Conservation (phyloP, 2,329 filamentous ascomycete genomes). For the Dothidotthia symphoricarpi region DNA sequence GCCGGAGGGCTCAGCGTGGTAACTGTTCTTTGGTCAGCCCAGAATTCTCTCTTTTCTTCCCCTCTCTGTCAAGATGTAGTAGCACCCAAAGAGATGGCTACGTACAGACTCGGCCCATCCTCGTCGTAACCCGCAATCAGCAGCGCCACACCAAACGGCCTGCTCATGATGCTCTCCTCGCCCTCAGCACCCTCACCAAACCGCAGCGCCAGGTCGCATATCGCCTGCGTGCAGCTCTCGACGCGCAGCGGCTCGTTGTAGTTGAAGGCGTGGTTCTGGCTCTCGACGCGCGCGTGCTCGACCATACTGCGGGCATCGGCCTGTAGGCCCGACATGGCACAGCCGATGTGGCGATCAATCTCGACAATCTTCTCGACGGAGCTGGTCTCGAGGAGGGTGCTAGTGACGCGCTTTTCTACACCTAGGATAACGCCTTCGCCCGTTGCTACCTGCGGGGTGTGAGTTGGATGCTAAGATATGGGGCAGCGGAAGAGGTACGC, state of each 20-base stretch:
- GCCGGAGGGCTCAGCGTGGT: conserved; percentile 95
- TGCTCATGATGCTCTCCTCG: conserved; percentile 97
- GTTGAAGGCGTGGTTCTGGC: conserved; percentile 96
- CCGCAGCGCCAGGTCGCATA: conserved; percentile 92
- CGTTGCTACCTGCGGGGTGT: conserved; percentile 67
- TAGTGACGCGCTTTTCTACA: conserved; percentile 98
- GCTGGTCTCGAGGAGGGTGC: conserved; percentile 92
- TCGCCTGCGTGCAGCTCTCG: conserved; percentile 97
- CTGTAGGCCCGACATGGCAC: conserved; percentile 97
- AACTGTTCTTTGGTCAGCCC: conserved; percentile 50
- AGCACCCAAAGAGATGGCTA: background rate
- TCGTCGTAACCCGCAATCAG: conserved; percentile 97
- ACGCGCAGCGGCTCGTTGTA: conserved; percentile 93
- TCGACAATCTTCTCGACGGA: conserved; percentile 99
- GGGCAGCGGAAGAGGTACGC: conserved; percentile 53
- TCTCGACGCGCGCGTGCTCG: conserved; percentile 96
- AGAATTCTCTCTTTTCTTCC: background rate
- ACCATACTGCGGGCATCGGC: conserved; percentile 97
- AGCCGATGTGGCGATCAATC: conserved; percentile 97
- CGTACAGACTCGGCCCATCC: conserved; percentile 85
- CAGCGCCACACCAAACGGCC: conserved; percentile 94
- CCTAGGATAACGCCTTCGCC: conserved; percentile 93
- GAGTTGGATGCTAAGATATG: conserved; percentile 5
- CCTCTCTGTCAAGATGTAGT: too few species aligned
- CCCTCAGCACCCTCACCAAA: conserved; percentile 97